These are phyloP conservation scores for Fonsecaea pedrosoi DNA, from an alignment of 2,329 filamentous ascomycete genomes.

Conservation along the genomic window DNA sequence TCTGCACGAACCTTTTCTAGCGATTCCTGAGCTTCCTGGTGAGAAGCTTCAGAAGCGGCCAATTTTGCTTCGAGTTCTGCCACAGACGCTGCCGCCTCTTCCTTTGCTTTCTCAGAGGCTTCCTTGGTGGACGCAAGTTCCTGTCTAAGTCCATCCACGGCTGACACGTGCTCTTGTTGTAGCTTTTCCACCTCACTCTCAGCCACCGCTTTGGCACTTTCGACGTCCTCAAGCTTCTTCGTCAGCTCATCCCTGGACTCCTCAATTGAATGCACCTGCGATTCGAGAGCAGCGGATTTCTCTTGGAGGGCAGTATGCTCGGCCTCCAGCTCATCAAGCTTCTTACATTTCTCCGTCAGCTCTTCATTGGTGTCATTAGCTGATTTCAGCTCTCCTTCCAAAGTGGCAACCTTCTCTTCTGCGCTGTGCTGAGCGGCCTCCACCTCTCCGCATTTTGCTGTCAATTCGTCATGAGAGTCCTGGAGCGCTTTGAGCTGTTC, in stretches of 20 bases:
- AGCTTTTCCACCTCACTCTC: conserved; percentile 18
- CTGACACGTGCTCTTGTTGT: conserved; percentile 18
- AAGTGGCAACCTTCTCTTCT: conserved; percentile 9
- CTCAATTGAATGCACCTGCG: conserved; percentile 16
- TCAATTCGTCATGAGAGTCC: neutral
- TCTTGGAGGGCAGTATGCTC: neutral
- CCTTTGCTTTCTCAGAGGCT: conserved; percentile 23
- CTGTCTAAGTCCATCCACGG: conserved; percentile 15
- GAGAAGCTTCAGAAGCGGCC: conserved; percentile 8
- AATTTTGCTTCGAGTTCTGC: conserved; percentile 26
- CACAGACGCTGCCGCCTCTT: conserved; percentile 20
- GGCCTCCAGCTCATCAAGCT: conserved; percentile 20
- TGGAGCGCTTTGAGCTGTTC: conserved; percentile 8
- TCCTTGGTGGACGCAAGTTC: conserved; percentile 23
- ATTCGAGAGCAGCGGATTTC: conserved; percentile 5
- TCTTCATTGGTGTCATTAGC: conserved; percentile 19
- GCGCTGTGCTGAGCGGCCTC: conserved; percentile 7
- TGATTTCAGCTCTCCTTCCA: conserved; percentile 17
- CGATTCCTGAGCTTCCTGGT: conserved; percentile 13
- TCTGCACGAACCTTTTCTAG: conserved; percentile 19
- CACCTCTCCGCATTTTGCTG: conserved; percentile 4
- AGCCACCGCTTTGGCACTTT: conserved; percentile 15
- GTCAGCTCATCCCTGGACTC: conserved; percentile 15
- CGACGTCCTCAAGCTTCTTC: conserved; percentile 17
- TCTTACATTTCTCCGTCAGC: conserved; percentile 14